Base-by-base conservation (phyloP, 148 eudicot species). In the Chenopodium quinoa region DNA sequence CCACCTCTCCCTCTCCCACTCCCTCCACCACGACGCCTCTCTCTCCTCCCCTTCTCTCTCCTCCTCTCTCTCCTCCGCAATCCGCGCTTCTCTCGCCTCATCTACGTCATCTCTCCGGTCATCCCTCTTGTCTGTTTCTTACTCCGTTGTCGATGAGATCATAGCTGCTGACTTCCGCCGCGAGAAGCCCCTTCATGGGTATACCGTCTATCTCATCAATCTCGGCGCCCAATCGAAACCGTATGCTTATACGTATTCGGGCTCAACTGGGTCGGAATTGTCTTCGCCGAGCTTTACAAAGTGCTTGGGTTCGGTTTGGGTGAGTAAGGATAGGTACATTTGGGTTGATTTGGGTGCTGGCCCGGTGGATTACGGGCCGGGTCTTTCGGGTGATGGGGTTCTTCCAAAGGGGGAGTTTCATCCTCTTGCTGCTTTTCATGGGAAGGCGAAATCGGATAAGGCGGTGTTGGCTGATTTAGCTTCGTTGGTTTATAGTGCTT, bases 311-410 rank as follows among this genome's bases (percentile, higher is more conserved):
- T 84, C 87, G 1, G 23, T 90, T 11, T 96, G 97, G 97, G 79
- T 93, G 16, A 92, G 90, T 0, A 88, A 85, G 71, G 92, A 85
- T 0, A 79, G 99, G 5, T 96, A 96, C 56, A 37, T 93, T 67
- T 96, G 99, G 99, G 84, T 96, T 17, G 99, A 96, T 83, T 79
- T 96, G 47, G 91, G 88, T 1, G 99, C 98, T 1, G 99, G 98
- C 0, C 99, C 99, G 12, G 91, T 95, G 0, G 99, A 96, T 68
- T 96, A 96, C 34, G 99, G 99, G 69, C 99, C 99, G 3, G 98
- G 90, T 0, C 81, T 96, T 19, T 91, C 99, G 1, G 98, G 99
- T 14, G 99, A 96, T 69, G 98, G 99, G 46, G 86, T 93, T 7
- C 81, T 96, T 66, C 99, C 98, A 0, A 80, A 83, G 5, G 99